Evolutionary conservation across 108 stramenopile species (phyloP).

Genomic region (Skeletonema grethae): DNA sequence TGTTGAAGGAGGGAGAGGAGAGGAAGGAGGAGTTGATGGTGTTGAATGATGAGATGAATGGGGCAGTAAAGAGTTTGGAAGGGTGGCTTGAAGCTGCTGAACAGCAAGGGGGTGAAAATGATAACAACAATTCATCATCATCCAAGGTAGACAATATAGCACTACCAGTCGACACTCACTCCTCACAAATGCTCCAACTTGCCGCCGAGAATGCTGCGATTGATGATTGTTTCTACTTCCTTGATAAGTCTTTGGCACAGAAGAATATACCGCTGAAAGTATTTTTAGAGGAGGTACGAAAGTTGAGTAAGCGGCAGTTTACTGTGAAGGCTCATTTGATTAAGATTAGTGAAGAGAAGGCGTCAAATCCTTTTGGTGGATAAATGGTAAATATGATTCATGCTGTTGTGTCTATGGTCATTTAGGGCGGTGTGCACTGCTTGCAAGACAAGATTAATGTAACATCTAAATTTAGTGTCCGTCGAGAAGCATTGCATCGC

Average conservation of each 20-base stretch:
- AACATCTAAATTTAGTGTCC: no score
- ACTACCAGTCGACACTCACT: conserved; percentile 53
- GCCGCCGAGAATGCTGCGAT: conserved; percentile 74
- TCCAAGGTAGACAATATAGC: conserved; percentile 38
- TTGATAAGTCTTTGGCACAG: conserved; percentile 73
- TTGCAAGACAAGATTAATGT: no score
- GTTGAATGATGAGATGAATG: conserved; percentile 50
- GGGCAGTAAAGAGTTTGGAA: conserved; percentile 51
- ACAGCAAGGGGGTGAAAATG: conserved; percentile 35
- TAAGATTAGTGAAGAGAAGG: conserved; percentile 19
- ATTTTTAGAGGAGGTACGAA: conserved; percentile 78
- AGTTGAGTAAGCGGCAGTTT: conserved; percentile 82
- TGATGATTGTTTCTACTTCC: conserved; percentile 83
- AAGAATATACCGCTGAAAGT: conserved; percentile 66
- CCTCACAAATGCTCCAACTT: conserved; percentile 76
- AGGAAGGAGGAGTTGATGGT: conserved; percentile 42
- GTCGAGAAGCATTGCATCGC: no score
- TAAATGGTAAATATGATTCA: neutral
- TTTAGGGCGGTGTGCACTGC: no score
- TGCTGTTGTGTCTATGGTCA: no score
- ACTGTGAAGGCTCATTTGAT: conserved; percentile 49
- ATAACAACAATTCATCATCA: neutral
- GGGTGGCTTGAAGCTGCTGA: conserved; percentile 51
- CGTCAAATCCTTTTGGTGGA: neutral
- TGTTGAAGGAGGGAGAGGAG: conserved; percentile 33